Percentiles rank a stretch among this genome's conserved stretches.
phyloP scores from a whole-genome alignment of 495 filamentous ascomycete species.

The Clohesyomyces aquaticus region DNA sequence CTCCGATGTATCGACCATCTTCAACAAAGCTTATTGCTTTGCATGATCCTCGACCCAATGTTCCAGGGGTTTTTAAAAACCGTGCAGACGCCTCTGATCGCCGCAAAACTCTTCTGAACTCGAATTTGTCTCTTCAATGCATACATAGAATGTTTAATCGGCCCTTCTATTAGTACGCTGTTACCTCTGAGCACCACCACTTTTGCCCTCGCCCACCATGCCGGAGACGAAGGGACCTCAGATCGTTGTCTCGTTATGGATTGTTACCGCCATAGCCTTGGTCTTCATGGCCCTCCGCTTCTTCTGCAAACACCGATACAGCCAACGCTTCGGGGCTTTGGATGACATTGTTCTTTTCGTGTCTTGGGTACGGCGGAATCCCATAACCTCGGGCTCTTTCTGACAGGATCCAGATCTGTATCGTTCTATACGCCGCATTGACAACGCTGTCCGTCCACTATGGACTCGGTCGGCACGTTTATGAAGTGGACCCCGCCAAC shows the following conservation, averaged over 20 bases:
- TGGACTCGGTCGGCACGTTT: constrained; percentile 15
- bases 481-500: background rate
- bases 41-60: no score
- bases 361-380: background rate
- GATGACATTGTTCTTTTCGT: background rate
- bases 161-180: no score
- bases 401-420: constrained; percentile 4
- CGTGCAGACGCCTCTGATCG: no score
- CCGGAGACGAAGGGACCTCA: background rate
- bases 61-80: no score
- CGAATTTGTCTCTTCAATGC: no score
- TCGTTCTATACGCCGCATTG: constrained; percentile 5
- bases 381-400: background rate
- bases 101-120: no score
- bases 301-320: background rate
- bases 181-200: no score
- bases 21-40: no score
- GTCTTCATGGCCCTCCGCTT: background rate
- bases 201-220: background rate
- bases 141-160: no score
- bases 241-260: background rate
- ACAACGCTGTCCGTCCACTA: constrained; percentile 16
- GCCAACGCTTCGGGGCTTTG: background rate
- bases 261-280: background rate
- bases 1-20: no score